Evolutionary conservation across 2,329 filamentous ascomycete species (phyloP).

Genomic region (Hypoxylon sp.): DNA sequence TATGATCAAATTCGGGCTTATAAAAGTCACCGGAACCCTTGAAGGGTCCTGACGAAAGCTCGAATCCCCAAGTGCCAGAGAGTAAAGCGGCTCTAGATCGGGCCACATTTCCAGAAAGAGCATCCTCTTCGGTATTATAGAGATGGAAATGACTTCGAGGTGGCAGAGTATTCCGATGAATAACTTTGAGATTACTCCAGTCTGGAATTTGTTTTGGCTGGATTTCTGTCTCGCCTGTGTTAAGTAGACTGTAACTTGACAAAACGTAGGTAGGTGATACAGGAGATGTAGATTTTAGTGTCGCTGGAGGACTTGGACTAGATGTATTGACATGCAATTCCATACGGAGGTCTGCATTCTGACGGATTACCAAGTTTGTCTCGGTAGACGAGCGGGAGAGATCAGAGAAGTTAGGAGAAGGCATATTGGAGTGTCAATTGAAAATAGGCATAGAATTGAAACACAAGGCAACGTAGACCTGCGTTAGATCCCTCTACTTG

Average conservation of each 20-base stretch:
- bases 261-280: background rate
- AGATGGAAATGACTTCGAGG: constrained; percentile 71
- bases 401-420: constrained; percentile 8
- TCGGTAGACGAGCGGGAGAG: background rate
- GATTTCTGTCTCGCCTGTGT: constrained; percentile 38
- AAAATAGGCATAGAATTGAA: background rate
- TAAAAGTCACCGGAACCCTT: constrained; percentile 62
- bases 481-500: background rate
- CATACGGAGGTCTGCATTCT: constrained; percentile 45
- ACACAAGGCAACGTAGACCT: background rate
- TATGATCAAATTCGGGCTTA: constrained; percentile 56
- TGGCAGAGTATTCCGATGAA: constrained; percentile 72
- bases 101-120: constrained; percentile 60
- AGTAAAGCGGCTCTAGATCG: constrained; percentile 61
- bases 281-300: background rate
- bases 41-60: constrained; percentile 63
- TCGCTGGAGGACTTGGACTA: background rate
- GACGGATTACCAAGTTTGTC: constrained; percentile 36
- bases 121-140: constrained; percentile 65
- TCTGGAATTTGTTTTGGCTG: constrained; percentile 62
- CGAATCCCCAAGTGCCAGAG: constrained; percentile 70
- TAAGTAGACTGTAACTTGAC: background rate
- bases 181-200: constrained; percentile 72
- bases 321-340: constrained; percentile 40
- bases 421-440: constrained; percentile 20